These are phyloP conservation scores for Heteromeles arbutifolia DNA, from an alignment of 306 rosid species.

Conservation along the genomic window DNA sequence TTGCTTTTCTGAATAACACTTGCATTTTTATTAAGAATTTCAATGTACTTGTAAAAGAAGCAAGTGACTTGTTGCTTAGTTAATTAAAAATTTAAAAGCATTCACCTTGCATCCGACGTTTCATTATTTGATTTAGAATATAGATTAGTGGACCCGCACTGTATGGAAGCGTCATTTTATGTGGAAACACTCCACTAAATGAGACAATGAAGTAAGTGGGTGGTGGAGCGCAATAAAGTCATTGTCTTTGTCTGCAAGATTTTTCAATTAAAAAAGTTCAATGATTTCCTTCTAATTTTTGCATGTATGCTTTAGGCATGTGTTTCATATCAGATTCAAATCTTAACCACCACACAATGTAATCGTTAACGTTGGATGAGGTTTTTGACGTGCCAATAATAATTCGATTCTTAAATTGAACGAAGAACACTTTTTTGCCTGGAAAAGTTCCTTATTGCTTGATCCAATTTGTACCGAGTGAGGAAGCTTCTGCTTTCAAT, in stretches of 20 bases:
- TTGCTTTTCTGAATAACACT: too few species aligned
- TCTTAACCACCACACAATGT: not conserved
- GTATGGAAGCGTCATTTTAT: slow-evolving; percentile 1
- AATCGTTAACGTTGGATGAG: not conserved
- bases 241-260: not conserved
- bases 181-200: not conserved
- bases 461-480: slow-evolving; percentile 6
- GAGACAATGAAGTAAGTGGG: slow-evolving; percentile 25
- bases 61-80: too few species aligned
- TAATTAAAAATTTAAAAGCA: too few species aligned
- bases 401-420: too few species aligned
- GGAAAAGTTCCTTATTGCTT: slow-evolving; percentile 10
- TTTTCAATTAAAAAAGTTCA: not conserved
- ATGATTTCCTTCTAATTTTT: not conserved
- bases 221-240: slow-evolving; percentile 13
- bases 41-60: too few species aligned
- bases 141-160: slow-evolving; percentile 21
- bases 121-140: slow-evolving; percentile 15
- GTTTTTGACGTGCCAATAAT: too few species aligned
- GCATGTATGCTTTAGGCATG: not conserved
- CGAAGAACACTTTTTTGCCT: too few species aligned
- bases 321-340: not conserved
- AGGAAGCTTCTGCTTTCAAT: slow-evolving; percentile 21
- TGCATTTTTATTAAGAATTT: too few species aligned
- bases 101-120: too few species aligned